Evolutionary conservation across 495 filamentous ascomycete genomes (phyloP).

Genomic region (Haplographium delicatum): DNA sequence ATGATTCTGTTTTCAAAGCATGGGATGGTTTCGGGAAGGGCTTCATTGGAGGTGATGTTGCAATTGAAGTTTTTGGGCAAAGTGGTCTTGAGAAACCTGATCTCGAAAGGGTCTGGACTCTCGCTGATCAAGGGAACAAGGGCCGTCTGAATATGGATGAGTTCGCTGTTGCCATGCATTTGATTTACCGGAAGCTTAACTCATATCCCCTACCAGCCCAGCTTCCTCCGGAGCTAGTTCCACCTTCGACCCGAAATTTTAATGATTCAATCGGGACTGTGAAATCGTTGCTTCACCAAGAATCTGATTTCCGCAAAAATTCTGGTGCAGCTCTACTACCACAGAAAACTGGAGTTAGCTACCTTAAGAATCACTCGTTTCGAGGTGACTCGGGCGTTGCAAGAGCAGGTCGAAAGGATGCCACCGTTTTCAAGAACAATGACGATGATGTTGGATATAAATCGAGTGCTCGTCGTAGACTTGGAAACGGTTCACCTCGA

Average conservation of each 20-base stretch:
- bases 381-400: constrained; percentile 43
- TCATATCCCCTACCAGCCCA: constrained; percentile 91
- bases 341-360: constrained; percentile 96
- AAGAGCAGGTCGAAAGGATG: constrained; percentile 70
- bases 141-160: constrained; percentile 95
- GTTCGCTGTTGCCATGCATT: constrained; percentile 98
- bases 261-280: constrained; percentile 88
- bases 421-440: constrained; percentile 94
- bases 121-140: constrained; percentile 89
- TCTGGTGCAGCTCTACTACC: constrained; percentile 82
- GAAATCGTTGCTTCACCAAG: constrained; percentile 85
- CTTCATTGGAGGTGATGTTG: constrained; percentile 86
- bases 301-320: constrained; percentile 79
- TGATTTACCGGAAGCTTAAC: constrained; percentile 95
- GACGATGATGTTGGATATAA: constrained; percentile 85
- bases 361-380: constrained; percentile 95
- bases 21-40: constrained; percentile 97
- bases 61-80: constrained; percentile 96
- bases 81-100: constrained; percentile 88
- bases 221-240: constrained; percentile 88
- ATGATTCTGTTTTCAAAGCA: constrained; percentile 90
- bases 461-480: constrained; percentile 84
- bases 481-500: constrained; percentile 70
- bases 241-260: constrained; percentile 91
- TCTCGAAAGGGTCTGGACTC: constrained; percentile 89